Evolutionary conservation across 305 asterid genomes (phyloP), one percentile per base, ranked within the genome.

Genomic region (Striga hermonthica): DNA sequence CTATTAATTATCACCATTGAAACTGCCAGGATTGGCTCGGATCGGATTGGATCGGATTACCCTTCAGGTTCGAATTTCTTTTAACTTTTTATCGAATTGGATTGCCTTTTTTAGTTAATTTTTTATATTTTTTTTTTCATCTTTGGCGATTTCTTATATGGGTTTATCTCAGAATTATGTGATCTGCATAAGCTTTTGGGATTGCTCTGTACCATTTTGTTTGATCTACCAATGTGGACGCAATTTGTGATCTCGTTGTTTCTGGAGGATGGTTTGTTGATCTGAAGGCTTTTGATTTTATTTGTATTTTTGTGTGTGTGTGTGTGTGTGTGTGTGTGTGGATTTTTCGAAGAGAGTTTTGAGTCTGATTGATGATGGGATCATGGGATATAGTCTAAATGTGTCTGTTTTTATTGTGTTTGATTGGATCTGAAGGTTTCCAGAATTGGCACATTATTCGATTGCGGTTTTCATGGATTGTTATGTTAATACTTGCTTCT

Each of bases 11-110:
- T 71, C 12, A 31, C 37, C 64, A 49, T 55, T 39, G 68, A 40
- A 66, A 66, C 70, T 41, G 67, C 38, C 68, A 3, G 58, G 74
- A 76, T 76, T 75, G 62, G 28, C 63, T 62, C 60, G 57, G 74
- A 76, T 76, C 78, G 65, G 60, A 58, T 41, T 39, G 57, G 74
- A 76, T 76, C 78, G 65, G 60, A 58, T 41, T 39, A 72, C 7
- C 60, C 59, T 50, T 22, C 53, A 68, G 79, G 76, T 74, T 60
- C 43, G 72, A n/a, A 53, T 54, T 64, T 56, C 13, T 15, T 43
- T 47, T 62, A 13, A 43, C 31, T 22, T 28, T 14, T 73, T 57
- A 12, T 53, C 55, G 15, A 47, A 15, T 34, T 0, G 48, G 34
- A 12, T 48, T 55, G 47, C 9, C 4, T 41, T 5, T 41, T 41